Base-by-base conservation (phyloP, 352 stramenopile species). In the Phytophthora ramorum region DNA sequence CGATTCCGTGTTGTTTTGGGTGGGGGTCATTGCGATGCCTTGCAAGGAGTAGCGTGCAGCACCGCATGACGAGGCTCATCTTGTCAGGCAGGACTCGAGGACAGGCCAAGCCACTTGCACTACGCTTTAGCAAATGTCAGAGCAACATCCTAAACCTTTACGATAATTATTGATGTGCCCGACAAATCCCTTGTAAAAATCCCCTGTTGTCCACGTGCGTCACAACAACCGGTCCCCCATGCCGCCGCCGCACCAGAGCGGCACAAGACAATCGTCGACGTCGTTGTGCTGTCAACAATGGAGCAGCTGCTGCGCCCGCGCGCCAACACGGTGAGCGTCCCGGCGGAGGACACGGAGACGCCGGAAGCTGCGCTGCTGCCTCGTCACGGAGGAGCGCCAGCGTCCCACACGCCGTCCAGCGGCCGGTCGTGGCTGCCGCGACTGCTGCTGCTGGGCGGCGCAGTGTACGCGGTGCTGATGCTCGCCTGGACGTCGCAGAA, bases 401-500 rank as follows among this genome's bases (percentile, higher is more conserved):
- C 62, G 7, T 20, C 51, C 7, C 63, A 69, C 49, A 19, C 58
- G 26, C 41, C 63, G 19, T 57, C 51, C 19, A 66, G 38, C 17
- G 48, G 57, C 1, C 37, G 46, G 12, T 44, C 47, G 16, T 73
- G 63, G 68, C 28, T 72, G 17, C 55, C 71, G 37, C 66, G 49
- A 13, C 24, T 71, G n/a, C 30, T 79, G 26, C 19, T 72, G 3
- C 1, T 76, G 46, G 41, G 40, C 34, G 57, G 64, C 19, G 63
- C 50, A 38, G 41, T 73, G 43, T 76, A 79, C 30, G 51, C 41
- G 4, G 37, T 66, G 49, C 1, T 66, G 38, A 66, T 79, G 58
- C 38, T 73, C 19, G 35, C 44, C 16, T 79, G 71, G 71, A 73
- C 61, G 12, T 68, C 62, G 24, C 56, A 71, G 16, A 65, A 71